phyloP scores from a whole-genome alignment of 768 basidiomycete species.

The Auricularia sp. region DNA sequence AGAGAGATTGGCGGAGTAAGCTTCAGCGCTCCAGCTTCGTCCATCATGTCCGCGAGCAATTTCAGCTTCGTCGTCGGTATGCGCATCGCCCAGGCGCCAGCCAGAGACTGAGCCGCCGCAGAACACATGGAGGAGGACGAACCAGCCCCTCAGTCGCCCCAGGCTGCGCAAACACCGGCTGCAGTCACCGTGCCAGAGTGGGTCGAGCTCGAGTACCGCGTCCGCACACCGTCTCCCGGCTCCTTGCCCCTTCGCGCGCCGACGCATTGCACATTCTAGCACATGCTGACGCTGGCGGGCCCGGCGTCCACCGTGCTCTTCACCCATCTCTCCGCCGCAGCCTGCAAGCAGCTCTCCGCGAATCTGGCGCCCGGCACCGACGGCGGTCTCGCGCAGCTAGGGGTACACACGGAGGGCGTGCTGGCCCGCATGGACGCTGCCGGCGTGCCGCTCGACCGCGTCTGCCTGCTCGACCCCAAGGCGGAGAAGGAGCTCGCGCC shows the following conservation, averaged over 20 bases:
- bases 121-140: conserved; percentile 94
- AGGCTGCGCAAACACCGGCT: conserved; percentile 17
- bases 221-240: conserved; percentile 25
- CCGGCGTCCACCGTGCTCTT: conserved; percentile 59
- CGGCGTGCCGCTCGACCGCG: conserved; percentile 39
- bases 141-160: conserved; percentile 30
- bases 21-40: neutral
- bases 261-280: conserved; percentile 32
- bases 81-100: neutral
- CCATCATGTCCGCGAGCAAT: neutral
- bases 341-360: conserved; percentile 42
- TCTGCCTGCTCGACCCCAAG: conserved; percentile 92
- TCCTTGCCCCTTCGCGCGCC: neutral
- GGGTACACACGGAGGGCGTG: conserved; percentile 43
- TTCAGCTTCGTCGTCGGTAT: conserved; percentile 2
- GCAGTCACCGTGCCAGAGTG: conserved; percentile 60
- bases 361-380: conserved; percentile 17
- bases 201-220: conserved; percentile 89
- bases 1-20: neutral
- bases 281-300: conserved; percentile 78
- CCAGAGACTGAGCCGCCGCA: conserved; percentile 17
- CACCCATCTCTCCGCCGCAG: conserved; percentile 74
- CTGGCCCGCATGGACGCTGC: conserved; percentile 45
- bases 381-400: conserved; percentile 27
- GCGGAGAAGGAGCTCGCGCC: conserved; percentile 61